Evolutionary conservation across 306 rosid genomes (phyloP).

Genomic region (Sphenostylis stenocarpa): DNA sequence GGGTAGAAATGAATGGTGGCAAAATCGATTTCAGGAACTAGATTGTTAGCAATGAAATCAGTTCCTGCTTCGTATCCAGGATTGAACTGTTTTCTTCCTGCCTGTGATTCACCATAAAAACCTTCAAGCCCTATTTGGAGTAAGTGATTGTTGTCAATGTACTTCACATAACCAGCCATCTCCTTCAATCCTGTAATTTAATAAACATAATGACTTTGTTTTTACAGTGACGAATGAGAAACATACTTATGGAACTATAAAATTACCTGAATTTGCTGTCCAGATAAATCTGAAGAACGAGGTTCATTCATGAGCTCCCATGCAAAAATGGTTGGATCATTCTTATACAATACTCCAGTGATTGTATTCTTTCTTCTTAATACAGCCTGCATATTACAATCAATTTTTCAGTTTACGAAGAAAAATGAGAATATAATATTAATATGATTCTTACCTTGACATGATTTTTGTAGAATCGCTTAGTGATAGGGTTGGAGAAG

Average conservation of each 20-base stretch:
- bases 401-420: no score
- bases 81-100: slow-evolving; percentile 31
- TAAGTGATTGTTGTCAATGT: slow-evolving; percentile 44
- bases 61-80: slow-evolving; percentile 42
- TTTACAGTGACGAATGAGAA: neutral
- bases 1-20: slow-evolving; percentile 49
- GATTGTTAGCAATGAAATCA: slow-evolving; percentile 53
- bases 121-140: slow-evolving; percentile 51
- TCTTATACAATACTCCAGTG: slow-evolving; percentile 20
- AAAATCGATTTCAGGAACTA: slow-evolving; percentile 39
- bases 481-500: neutral
- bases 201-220: neutral
- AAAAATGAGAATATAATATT: no score
- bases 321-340: slow-evolving; percentile 31
- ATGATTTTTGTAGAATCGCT: slow-evolving; percentile 31
- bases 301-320: slow-evolving; percentile 53
- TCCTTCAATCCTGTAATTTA: slow-evolving; percentile 37
- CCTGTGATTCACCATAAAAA: slow-evolving; percentile 39
- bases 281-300: slow-evolving; percentile 23
- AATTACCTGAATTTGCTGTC: slow-evolving; percentile 40
- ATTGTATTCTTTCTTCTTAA: slow-evolving; percentile 23
- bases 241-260: no score
- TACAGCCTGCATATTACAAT: neutral
- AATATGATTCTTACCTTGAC: neutral
- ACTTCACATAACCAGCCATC: slow-evolving; percentile 42